A percentile compares a stretch with the other conserved stretches of the same genome.
These are phyloP conservation scores for Trichopus zeylanicus DNA, from an alignment of 116 monocot species.

Conservation along the genomic window DNA sequence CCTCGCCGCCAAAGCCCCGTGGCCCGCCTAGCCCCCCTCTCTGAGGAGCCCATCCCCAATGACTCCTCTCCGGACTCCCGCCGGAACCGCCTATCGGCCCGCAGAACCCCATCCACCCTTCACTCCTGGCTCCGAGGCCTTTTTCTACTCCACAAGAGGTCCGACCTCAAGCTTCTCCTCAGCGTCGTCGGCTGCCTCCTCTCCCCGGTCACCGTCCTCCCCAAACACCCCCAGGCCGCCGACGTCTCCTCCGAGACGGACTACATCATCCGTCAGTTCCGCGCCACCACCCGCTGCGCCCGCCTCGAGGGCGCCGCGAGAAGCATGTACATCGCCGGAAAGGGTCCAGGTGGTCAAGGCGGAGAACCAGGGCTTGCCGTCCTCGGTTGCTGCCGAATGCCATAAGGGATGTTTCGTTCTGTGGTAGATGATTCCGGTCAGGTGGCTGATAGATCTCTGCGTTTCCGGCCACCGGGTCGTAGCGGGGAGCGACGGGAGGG, in stretches of 20 bases:
- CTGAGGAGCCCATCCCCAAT: constrained; percentile 51
- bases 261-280: constrained; percentile 54
- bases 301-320: constrained; percentile 27
- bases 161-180: constrained; percentile 56
- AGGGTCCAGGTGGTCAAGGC: constrained; percentile 28
- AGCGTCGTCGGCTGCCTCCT: constrained; percentile 83
- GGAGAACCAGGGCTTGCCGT: constrained; percentile 13
- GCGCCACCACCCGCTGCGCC: constrained; percentile 43
- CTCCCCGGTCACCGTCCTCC: constrained; percentile 45
- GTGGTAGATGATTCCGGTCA: constrained; percentile 52
- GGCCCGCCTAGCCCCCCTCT: constrained; percentile 41
- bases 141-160: constrained; percentile 26
- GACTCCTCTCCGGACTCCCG: constrained; percentile 23
- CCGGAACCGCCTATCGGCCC: constrained; percentile 15
- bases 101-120: too few species aligned
- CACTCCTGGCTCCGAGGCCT: constrained; percentile 42
- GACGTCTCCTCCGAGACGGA: constrained; percentile 43
- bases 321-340: constrained; percentile 50
- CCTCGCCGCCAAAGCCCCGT: not conserved
- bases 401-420: constrained; percentile 53
- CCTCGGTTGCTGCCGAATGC: not conserved
- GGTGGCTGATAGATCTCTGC: constrained; percentile 56
- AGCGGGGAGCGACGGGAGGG: constrained; percentile 49
- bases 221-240: constrained; percentile 20
- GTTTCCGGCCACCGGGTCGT: constrained; percentile 38